These are phyloP conservation scores for Fomes fomentarius DNA, from an alignment of 1,284 basidiomycete genomes.

Conservation along the genomic window DNA sequence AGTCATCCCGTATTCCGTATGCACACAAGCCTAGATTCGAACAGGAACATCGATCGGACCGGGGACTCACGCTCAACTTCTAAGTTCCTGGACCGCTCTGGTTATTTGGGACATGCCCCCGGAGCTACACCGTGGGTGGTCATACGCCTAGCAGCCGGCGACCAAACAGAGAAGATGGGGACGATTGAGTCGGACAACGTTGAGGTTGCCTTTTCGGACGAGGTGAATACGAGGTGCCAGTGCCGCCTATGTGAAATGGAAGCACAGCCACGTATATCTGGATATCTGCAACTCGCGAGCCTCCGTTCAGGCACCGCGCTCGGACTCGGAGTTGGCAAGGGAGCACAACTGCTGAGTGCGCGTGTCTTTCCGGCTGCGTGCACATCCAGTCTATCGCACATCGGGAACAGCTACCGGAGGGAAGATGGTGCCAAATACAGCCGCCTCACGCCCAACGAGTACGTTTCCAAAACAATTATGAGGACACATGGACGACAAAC, in stretches of 20 bases:
- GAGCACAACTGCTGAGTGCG: no score
- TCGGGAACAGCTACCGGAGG: slow-evolving; percentile 2
- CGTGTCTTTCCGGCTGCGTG: no score
- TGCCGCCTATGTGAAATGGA: not conserved
- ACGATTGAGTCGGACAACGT: not conserved
- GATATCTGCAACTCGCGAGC: not conserved
- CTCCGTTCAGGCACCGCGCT: not conserved
- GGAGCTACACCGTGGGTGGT: no score
- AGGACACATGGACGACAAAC: slow-evolving; percentile 12
- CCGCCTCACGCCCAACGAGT: slow-evolving; percentile 13
- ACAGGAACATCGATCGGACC: not conserved
- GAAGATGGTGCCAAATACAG: slow-evolving; percentile 13
- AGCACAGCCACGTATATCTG: slow-evolving; percentile 1
- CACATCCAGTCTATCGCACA: slow-evolving; percentile 6
- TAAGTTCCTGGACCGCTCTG: no score
- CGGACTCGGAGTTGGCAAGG: not conserved
- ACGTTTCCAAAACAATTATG: slow-evolving; percentile 10
- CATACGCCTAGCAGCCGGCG: no score
- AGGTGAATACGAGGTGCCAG: not conserved
- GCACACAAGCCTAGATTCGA: not conserved
- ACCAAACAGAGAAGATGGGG: not conserved
- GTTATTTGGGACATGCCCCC: no score
- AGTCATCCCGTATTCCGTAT: not conserved
- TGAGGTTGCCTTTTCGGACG: not conserved
- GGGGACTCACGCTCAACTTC: no score